Evolutionary conservation across 257 asterid species (phyloP).

Genomic region (Penstemon newberryi): DNA sequence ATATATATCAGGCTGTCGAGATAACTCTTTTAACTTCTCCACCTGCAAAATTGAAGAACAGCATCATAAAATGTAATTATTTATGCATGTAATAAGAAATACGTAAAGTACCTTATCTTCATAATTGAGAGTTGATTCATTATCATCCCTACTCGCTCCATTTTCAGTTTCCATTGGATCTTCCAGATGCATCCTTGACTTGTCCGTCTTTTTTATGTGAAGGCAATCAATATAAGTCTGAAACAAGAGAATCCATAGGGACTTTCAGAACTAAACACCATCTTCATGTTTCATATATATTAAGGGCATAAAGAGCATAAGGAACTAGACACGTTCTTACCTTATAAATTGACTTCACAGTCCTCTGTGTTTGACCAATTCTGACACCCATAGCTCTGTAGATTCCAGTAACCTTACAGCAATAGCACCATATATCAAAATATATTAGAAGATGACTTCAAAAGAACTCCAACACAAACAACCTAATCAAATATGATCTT

Average conservation of each 20-base stretch:
- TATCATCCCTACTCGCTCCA: slow-evolving; percentile 35
- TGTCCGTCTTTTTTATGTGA: slow-evolving; percentile 83
- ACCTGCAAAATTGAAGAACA: slow-evolving; percentile 47
- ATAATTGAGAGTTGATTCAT: slow-evolving; percentile 41
- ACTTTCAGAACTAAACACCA: slow-evolving; percentile 11
- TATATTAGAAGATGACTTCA: slow-evolving; percentile 2
- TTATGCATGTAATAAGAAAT: slow-evolving; percentile 12
- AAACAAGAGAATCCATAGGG: slow-evolving; percentile 26
- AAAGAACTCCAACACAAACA: slow-evolving; percentile 9
- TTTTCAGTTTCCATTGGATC: slow-evolving; percentile 78
- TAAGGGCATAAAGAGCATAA: slow-evolving; percentile 12
- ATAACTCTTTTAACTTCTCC: slow-evolving; percentile 73
- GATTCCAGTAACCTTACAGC: slow-evolving; percentile 86
- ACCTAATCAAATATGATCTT: slow-evolving; percentile 25
- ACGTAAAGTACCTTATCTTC: slow-evolving; percentile 53
- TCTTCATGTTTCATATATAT: slow-evolving; percentile 16
- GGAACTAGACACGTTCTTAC: slow-evolving; percentile 36
- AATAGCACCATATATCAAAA: slow-evolving; percentile 34
- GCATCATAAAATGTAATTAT: slow-evolving; percentile 12
- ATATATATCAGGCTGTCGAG: slow-evolving; percentile 84
- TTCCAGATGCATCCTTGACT: slow-evolving; percentile 76
- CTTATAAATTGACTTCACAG: slow-evolving; percentile 91
- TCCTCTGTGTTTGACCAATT: slow-evolving; percentile 93
- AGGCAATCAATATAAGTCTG: slow-evolving; percentile 98
- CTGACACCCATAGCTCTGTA: slow-evolving; percentile 96